phyloP scores from a whole-genome alignment of 805 yeast genomes.

The Kuraishia borneana region DNA sequence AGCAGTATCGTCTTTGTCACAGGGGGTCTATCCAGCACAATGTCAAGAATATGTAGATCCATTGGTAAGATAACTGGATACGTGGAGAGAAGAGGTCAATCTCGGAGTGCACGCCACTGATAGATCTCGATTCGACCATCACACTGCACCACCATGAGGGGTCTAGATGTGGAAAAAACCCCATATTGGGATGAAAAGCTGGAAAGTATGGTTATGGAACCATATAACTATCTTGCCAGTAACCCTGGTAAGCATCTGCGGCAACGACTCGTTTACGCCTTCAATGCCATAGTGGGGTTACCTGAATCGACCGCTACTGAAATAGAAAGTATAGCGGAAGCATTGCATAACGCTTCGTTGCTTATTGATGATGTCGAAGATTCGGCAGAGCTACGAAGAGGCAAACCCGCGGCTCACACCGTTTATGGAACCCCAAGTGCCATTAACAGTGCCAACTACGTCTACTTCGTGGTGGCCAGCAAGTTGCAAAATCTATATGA shows the following conservation, averaged over 20 bases:
- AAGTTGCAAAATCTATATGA: constrained; percentile 23
- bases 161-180: background rate
- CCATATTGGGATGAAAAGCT: constrained; percentile 18
- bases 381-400: constrained; percentile 57
- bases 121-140: background rate
- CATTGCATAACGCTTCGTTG: constrained; percentile 55
- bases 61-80: background rate
- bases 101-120: background rate
- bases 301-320: constrained; percentile 23
- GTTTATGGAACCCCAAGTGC: constrained; percentile 72
- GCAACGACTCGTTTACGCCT: constrained; percentile 33
- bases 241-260: constrained; percentile 51
- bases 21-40: constrained; percentile 32
- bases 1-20: constrained; percentile 28
- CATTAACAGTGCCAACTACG: constrained; percentile 72
- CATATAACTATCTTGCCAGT: constrained; percentile 37
- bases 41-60: constrained; percentile 11
- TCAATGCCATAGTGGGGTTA: constrained; percentile 39
- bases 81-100: background rate
- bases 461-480: constrained; percentile 65
- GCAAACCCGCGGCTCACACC: constrained; percentile 68
- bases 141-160: background rate
- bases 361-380: constrained; percentile 89
- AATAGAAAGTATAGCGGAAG: constrained; percentile 40
- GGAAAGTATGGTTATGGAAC: constrained; percentile 23